Evolutionary conservation across 129 eudicot genomes (phyloP).

Genomic region (Centrapalus pauciflorus): DNA sequence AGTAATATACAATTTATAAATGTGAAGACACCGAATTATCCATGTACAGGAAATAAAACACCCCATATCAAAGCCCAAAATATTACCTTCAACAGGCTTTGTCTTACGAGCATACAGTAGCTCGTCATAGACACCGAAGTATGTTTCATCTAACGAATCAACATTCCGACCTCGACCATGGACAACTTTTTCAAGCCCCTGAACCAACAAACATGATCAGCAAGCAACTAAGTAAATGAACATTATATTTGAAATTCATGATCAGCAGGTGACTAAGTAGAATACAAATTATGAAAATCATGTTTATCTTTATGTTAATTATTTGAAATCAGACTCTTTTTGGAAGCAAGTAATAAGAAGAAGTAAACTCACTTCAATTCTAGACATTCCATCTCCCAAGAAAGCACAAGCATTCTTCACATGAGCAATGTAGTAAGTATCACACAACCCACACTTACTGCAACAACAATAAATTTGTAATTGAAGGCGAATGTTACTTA

Average conservation of each 20-base stretch:
- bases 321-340: neutral
- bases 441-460: conserved; percentile 93
- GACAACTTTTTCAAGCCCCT: conserved; percentile 74
- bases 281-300: neutral
- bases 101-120: conserved; percentile 88
- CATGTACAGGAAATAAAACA: neutral
- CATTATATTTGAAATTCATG: too few relatives aligned
- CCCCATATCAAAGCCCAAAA: neutral
- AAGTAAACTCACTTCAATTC: conserved; percentile 63
- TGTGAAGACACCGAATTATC: too few relatives aligned
- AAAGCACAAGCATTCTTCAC: conserved; percentile 95
- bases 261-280: neutral
- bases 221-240: neutral
- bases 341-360: neutral
- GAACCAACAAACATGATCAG: neutral
- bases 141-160: conserved; percentile 76
- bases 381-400: conserved; percentile 98
- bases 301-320: too few relatives aligned
- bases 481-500: neutral
- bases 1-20: neutral
- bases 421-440: conserved; percentile 93
- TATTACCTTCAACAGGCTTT: conserved; percentile 72
- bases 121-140: conserved; percentile 76
- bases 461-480: conserved; percentile 11
- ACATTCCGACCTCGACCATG: conserved; percentile 88